A percentile compares a stretch with the other conserved stretches of the same genome.
Evolutionary conservation across 805 yeast species (phyloP).

Genomic region (Candida nanaspora): DNA sequence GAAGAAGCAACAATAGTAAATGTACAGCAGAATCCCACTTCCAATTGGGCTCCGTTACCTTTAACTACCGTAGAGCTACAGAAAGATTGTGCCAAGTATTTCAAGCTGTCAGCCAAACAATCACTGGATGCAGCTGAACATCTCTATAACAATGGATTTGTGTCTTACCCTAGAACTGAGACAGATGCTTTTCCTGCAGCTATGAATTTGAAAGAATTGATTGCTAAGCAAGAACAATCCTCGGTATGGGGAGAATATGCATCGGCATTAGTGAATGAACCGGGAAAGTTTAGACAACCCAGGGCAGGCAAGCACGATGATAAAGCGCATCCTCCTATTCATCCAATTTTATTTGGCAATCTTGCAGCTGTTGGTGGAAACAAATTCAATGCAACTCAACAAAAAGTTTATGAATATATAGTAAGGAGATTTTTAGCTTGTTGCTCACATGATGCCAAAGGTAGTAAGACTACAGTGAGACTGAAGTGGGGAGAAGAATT

Average conservation of each 20-base stretch:
- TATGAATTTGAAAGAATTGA: conserved; percentile 61
- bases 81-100: conserved; percentile 68
- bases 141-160: conserved; percentile 75
- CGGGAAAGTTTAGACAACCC: conserved; percentile 52
- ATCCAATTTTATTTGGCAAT: conserved; percentile 49
- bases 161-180: conserved; percentile 97
- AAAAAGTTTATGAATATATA: conserved; percentile 78
- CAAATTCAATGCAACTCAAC: conserved; percentile 42
- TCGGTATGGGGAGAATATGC: conserved; percentile 74
- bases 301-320: conserved; percentile 81
- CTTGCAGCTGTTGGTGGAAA: conserved; percentile 4
- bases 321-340: conserved; percentile 97
- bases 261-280: conserved; percentile 27
- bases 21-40: conserved; percentile 54
- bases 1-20: conserved; percentile 44
- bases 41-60: conserved; percentile 81
- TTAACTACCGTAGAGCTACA: conserved; percentile 92
- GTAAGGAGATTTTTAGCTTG: conserved; percentile 84
- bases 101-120: conserved; percentile 73
- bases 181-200: conserved; percentile 77
- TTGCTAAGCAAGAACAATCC: conserved; percentile 52
- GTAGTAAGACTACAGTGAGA: conserved; percentile 53
- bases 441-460: conserved; percentile 87
- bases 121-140: conserved; percentile 77
- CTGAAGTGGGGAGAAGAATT: conserved; percentile 73